Conservation (phyloP, 495 filamentous ascomycete species). For the Penicillium canariense region DNA sequence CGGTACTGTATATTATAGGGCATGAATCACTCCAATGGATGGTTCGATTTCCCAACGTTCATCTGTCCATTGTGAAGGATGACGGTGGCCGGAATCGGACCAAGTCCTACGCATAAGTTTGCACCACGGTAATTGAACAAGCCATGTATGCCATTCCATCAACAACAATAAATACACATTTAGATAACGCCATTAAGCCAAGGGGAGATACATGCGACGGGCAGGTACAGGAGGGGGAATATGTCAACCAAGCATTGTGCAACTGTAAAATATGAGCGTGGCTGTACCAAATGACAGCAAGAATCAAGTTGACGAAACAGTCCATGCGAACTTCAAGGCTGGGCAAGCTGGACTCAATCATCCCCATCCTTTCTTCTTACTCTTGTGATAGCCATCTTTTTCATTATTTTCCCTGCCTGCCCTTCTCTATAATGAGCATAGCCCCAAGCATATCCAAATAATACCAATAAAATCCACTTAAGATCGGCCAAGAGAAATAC, state of each 20-base stretch:
- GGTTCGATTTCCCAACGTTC: too few species aligned
- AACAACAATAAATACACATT: constrained; percentile 5
- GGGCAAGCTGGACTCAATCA: neutral
- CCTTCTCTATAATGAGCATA: neutral
- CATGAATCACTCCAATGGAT: too few species aligned
- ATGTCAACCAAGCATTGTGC: constrained; percentile 7
- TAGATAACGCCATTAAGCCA: neutral
- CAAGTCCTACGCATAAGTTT: too few species aligned
- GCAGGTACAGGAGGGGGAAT: constrained; percentile 30
- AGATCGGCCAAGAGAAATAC: neutral
- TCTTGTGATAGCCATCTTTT: neutral
- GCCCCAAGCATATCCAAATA: neutral
- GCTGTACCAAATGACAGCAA: constrained; percentile 1
- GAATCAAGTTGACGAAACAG: constrained; percentile 3
- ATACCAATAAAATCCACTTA: neutral
- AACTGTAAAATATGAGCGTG: neutral
- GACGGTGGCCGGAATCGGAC: too few species aligned
- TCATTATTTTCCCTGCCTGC: neutral
- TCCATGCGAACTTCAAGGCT: neutral
- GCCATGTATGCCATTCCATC: neutral
- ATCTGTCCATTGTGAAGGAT: too few species aligned
- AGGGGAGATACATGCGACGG: constrained; percentile 15
- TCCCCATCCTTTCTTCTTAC: neutral
- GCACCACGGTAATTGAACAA: neutral
- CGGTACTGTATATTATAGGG: neutral